Evolutionary conservation across 768 basidiomycete genomes (phyloP), one percentile per base, ranked within the genome.

Genomic region (Coprinopsis marcescibilis): DNA sequence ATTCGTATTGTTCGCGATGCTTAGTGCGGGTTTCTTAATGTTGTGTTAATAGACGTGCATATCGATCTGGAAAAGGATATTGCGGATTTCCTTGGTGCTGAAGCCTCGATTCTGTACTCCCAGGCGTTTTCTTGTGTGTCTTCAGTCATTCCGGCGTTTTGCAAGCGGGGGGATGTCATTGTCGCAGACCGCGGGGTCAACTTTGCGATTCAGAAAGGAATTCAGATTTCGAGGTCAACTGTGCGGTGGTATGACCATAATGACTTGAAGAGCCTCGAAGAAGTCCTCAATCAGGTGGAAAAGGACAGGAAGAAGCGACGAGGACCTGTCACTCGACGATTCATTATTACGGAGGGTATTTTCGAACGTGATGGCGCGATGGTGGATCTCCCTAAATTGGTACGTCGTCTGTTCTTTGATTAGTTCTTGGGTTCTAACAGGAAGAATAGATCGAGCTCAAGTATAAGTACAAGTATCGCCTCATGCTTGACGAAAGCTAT

Each of bases 111-210:
- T 60, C 76, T 97, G 51, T 98, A 97, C 63, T 85, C 93, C 1
- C 95, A 98, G 67, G 85, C 83, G 11, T 97, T 95, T 64, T 81
- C 89, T 7, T 91, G 92, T 46, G 81, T 91, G 53, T 82, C 89
- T 3, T 95, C 92, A 13, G 91, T 94, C 57, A 96, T 98, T 50
- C 91, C 96, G 0, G 90, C 96, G 1, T 99, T 98, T 67, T 90
- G 88, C 73, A 98, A 99, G 63, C 82, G 95, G 51, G 94, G 93
- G 1, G 95, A 99, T 58, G 81, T 99, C 58, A 94, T 99, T 58
- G 89, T 99, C n/a, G 93, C 92, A 3, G 95, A 99, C 65, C 82
- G 91, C n/a, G 80, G 84, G n/a, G 83, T 93, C 55, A 95, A 89
- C 65, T 92, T 98, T 63, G 83, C 89, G 13, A 89, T 97, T 45